phyloP scores from a whole-genome alignment of 75 land plant genomes.

The Picea glauca region DNA sequence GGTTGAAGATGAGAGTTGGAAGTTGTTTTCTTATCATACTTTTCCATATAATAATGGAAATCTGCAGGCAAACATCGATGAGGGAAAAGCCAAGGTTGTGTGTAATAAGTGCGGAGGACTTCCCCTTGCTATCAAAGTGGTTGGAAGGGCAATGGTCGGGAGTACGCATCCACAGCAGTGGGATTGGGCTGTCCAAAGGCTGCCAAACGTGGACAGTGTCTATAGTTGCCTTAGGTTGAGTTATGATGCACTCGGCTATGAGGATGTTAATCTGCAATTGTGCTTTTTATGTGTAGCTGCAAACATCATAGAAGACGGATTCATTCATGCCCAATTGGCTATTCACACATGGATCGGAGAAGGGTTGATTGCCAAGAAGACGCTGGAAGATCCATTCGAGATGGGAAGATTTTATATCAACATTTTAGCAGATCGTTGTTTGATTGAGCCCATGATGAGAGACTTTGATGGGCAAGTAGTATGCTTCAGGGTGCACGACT shows the following conservation, averaged over 20 bases:
- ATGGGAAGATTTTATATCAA: background rate
- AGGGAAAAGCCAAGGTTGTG: background rate
- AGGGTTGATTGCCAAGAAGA: background rate
- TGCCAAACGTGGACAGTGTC: background rate
- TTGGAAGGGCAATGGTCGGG: background rate
- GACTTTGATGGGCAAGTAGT: background rate
- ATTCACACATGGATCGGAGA: background rate
- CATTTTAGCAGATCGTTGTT: background rate
- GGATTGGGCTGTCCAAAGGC: background rate
- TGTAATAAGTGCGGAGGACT: background rate
- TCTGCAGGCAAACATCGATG: background rate
- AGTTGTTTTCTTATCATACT: background rate
- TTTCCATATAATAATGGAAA: slow-evolving; percentile 5
- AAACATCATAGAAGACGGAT: background rate
- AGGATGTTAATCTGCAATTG: background rate
- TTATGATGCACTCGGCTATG: background rate
- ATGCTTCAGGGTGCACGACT: background rate
- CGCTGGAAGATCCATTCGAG: background rate
- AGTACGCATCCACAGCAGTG: background rate
- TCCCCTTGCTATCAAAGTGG: background rate
- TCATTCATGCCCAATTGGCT: background rate
- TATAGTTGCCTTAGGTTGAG: background rate
- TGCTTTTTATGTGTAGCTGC: background rate
- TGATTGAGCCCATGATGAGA: background rate
- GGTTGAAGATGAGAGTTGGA: background rate